Evolutionary conservation across 495 filamentous ascomycete genomes (phyloP).

Genomic region (Hyaloscypha hepaticicola): DNA sequence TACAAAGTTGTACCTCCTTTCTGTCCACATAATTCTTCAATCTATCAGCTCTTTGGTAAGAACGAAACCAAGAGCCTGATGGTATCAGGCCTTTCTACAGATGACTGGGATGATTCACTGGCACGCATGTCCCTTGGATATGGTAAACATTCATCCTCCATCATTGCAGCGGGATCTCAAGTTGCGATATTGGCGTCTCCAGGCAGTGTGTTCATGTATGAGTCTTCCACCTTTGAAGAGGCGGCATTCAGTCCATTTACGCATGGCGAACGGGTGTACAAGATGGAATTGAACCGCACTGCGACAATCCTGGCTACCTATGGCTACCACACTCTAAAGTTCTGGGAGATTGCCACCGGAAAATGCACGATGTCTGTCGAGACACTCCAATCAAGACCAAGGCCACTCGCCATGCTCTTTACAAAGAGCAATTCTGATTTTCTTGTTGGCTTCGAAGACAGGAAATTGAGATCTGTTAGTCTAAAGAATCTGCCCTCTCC

Average conservation of each 20-base stretch:
- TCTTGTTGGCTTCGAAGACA: background rate
- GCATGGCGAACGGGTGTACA: background rate
- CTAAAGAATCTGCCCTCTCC: background rate
- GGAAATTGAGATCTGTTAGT: background rate
- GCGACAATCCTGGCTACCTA: background rate
- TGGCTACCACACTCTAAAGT: background rate
- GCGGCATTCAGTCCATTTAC: background rate
- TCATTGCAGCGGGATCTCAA: background rate
- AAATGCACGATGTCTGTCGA: background rate
- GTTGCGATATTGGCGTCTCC: background rate
- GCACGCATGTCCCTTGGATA: background rate
- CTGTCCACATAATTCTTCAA: background rate
- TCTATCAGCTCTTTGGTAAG: background rate
- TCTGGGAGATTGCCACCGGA: background rate
- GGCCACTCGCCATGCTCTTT: background rate
- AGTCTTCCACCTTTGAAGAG: background rate
- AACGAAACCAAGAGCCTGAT: background rate
- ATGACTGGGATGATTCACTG: background rate
- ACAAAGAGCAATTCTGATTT: background rate
- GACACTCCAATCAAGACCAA: background rate
- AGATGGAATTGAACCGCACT: background rate
- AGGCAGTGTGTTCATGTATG: background rate
- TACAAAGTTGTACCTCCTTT: background rate
- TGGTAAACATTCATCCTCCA: background rate
- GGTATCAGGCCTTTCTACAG: background rate